Evolutionary conservation across 305 asterid genomes (phyloP).

Genomic region (Fraxinus xanthoxyloides): DNA sequence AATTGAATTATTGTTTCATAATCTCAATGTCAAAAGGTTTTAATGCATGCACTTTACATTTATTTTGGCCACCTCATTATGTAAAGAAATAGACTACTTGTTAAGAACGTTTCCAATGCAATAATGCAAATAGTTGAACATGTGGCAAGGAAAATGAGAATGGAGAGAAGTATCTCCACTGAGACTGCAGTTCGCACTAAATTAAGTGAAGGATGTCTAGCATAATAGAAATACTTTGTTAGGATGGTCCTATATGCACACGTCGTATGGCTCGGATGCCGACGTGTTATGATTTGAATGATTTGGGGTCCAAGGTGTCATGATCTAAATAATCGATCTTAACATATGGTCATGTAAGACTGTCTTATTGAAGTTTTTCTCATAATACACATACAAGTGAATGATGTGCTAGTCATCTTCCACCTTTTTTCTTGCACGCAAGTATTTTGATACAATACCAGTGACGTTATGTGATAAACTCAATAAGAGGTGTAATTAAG

Average conservation of each 20-base stretch:
- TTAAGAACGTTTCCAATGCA: conserved; percentile 4
- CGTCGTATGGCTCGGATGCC: not conserved
- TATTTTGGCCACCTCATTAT: conserved; percentile 26
- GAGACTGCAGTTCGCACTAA: not conserved
- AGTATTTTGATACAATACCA: not conserved
- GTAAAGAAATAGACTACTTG: conserved; percentile 64
- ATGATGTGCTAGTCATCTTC: not conserved
- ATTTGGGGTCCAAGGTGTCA: not conserved
- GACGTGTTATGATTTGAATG: not conserved
- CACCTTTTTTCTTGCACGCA: not conserved
- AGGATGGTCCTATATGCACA: not conserved
- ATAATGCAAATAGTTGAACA: not conserved
- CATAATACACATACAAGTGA: not conserved
- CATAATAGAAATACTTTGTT: not conserved
- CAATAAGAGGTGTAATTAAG: too few relatives aligned
- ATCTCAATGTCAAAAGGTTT: conserved; percentile 22
- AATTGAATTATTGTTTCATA: conserved; percentile 37
- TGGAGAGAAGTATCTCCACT: not conserved
- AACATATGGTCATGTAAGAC: not conserved
- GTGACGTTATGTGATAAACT: too few relatives aligned
- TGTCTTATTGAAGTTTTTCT: not conserved
- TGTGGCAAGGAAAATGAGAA: not conserved
- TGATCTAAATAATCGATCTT: not conserved
- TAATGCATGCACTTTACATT: conserved; percentile 26
- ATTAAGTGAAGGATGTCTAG: not conserved